These are phyloP conservation scores for Musa schizocarpa DNA, from an alignment of 176 grass and related monocot genomes.

Conservation along the genomic window DNA sequence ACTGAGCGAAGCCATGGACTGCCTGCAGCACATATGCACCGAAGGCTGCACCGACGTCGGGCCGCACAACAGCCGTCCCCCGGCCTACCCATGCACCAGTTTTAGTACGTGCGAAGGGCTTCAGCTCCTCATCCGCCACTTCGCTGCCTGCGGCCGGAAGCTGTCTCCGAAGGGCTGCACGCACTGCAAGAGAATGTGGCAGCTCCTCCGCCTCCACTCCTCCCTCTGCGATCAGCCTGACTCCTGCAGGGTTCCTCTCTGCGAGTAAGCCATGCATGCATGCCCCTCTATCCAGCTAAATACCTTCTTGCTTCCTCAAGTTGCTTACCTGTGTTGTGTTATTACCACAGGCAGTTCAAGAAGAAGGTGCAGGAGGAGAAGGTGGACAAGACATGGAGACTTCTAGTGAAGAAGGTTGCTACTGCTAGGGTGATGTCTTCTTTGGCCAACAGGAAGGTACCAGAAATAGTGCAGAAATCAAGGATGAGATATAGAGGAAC, in stretches of 20 bases:
- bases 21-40: slow-evolving; percentile 41
- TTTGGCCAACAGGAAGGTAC: slow-evolving; percentile 27
- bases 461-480: slow-evolving; percentile 24
- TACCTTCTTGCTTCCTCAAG: no score
- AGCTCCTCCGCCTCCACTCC: slow-evolving; percentile 69
- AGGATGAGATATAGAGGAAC: slow-evolving; percentile 27
- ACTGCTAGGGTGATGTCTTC: slow-evolving; percentile 32
- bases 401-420: slow-evolving; percentile 56
- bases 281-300: not conserved
- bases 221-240: slow-evolving; percentile 40
- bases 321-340: no score
- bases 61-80: not conserved
- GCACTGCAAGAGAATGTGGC: slow-evolving; percentile 58
- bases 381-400: slow-evolving; percentile 51
- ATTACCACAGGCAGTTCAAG: slow-evolving; percentile 35
- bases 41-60: not conserved
- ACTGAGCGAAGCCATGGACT: slow-evolving; percentile 49
- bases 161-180: slow-evolving; percentile 31
- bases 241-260: slow-evolving; percentile 51
- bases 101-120: slow-evolving; percentile 39
- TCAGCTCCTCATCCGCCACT: slow-evolving; percentile 48
- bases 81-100: not conserved
- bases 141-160: slow-evolving; percentile 37
- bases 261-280: slow-evolving; percentile 46
- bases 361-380: slow-evolving; percentile 35